phyloP scores from a whole-genome alignment of 2,329 filamentous ascomycete genomes.

The Zymoseptoria pseudotritici region DNA sequence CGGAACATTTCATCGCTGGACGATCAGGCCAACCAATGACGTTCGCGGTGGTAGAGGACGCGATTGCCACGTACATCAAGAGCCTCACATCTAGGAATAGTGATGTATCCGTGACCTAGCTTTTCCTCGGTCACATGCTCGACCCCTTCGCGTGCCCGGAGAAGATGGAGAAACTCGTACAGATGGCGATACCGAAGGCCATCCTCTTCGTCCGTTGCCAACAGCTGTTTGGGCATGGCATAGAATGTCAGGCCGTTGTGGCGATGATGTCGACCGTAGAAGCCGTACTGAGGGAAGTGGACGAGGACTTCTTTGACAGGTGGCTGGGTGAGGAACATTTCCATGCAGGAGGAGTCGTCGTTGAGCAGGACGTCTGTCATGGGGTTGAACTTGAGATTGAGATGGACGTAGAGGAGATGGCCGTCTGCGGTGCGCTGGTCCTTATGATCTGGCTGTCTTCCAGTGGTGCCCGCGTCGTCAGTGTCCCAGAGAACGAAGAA shows the following conservation, averaged over 20 bases:
- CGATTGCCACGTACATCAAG: background rate
- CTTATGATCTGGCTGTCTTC: background rate
- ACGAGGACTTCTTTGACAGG: background rate
- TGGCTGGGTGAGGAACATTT: background rate
- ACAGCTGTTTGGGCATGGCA: background rate
- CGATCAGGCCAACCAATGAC: no score
- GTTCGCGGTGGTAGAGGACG: background rate
- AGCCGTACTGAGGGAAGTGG: background rate
- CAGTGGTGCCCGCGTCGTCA: no score
- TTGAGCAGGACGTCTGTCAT: background rate
- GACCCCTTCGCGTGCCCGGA: background rate
- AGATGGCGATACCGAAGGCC: background rate
- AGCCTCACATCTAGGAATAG: background rate
- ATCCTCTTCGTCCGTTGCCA: background rate
- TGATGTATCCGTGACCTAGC: background rate
- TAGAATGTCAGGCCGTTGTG: background rate
- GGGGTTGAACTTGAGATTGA: background rate
- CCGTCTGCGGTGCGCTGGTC: background rate
- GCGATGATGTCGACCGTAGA: background rate
- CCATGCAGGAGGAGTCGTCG: background rate
- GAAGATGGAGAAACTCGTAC: background rate
- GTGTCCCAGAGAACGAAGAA: background rate
- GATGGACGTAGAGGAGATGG: background rate
- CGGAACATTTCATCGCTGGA: no score
- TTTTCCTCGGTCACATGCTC: background rate